Evolutionary conservation across 1,284 basidiomycete species (phyloP).

Genomic region (Microbotryomycetes sp.): DNA sequence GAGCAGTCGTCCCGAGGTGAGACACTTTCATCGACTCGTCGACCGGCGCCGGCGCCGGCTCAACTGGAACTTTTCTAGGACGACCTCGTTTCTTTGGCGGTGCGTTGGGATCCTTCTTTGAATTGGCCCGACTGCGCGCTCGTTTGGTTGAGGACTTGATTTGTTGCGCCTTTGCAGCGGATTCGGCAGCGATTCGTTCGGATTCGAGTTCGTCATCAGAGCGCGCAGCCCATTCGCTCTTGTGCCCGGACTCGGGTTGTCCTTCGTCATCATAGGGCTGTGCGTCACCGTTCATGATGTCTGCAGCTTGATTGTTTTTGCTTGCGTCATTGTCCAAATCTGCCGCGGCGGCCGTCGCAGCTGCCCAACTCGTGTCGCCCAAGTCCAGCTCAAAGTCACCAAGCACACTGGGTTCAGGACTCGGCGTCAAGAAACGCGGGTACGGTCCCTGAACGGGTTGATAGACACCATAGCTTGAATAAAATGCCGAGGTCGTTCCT

Average conservation of each 20-base stretch:
- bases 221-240: not conserved
- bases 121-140: not conserved
- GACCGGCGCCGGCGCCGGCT: too few species aligned
- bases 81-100: not conserved
- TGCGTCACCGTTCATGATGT: not conserved
- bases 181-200: not conserved
- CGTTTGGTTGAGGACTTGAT: not conserved
- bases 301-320: not conserved
- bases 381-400: slow-evolving; percentile 29
- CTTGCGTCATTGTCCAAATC: not conserved
- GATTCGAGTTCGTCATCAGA: not conserved
- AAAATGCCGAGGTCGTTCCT: slow-evolving; percentile 7
- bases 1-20: not conserved
- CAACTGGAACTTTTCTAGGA: not conserved
- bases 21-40: not conserved
- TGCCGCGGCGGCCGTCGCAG: not conserved
- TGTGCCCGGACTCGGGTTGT: not conserved
- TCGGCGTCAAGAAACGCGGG: slow-evolving; percentile 28
- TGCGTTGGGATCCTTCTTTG: not conserved
- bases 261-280: not conserved
- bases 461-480: slow-evolving; percentile 30
- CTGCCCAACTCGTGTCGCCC: not conserved
- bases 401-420: slow-evolving; percentile 24
- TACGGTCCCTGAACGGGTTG: slow-evolving; percentile 25
- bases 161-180: too few species aligned